Conservation (phyloP, 331 rosid genomes). For the Malus hybrid region DNA sequence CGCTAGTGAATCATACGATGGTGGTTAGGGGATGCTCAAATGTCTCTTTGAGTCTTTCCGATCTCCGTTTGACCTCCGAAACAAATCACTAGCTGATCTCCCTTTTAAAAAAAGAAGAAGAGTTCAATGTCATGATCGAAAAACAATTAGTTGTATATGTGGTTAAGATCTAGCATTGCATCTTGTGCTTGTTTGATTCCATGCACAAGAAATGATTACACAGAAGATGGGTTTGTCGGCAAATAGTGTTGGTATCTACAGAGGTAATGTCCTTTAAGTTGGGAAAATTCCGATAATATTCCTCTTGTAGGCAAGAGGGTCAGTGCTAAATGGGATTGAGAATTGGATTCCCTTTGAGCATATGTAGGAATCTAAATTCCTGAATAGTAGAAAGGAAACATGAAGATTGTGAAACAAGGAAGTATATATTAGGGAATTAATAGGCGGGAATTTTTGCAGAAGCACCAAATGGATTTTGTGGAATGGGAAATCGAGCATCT, state of each 20-base stretch:
- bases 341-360: slow-evolving; percentile 31
- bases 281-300: not conserved
- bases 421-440: not conserved
- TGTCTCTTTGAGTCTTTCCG: accelerated
- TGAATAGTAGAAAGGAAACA: not conserved
- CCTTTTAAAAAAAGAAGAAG: too few relatives aligned
- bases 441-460: not conserved
- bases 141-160: not conserved
- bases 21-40: accelerated
- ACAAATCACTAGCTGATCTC: too few relatives aligned
- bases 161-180: not conserved
- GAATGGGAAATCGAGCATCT: not conserved
- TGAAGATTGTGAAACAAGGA: not conserved
- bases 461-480: not conserved
- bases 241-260: not conserved
- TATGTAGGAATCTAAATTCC: not conserved
- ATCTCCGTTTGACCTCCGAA: accelerated
- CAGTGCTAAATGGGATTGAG: slow-evolving; percentile 13
- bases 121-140: not conserved
- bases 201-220: not conserved
- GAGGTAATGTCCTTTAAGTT: not conserved
- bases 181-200: slow-evolving; percentile 17
- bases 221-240: not conserved
- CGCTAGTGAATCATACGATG: accelerated
- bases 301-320: not conserved